Evolutionary conservation across 345 rosid genomes (phyloP).

Genomic region (Ceriops tagal): DNA sequence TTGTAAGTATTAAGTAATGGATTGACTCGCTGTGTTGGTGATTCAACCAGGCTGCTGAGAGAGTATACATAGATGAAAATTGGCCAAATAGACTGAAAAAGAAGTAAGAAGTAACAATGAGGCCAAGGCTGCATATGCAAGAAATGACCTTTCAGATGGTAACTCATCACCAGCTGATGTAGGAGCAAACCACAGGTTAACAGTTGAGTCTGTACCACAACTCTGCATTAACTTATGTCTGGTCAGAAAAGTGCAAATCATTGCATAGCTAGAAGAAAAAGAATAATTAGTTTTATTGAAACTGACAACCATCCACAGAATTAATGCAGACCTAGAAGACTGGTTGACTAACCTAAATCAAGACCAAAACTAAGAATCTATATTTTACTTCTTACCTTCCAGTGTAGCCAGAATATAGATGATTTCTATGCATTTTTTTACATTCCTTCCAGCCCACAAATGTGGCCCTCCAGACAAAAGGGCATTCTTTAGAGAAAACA

Average conservation of each 20-base stretch:
- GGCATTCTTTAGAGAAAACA: not conserved
- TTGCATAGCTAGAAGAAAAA: constrained; percentile 7
- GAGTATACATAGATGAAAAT: not conserved
- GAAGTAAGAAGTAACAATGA: not conserved
- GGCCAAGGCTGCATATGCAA: not conserved
- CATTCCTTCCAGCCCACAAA: not conserved
- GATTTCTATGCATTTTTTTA: too few species aligned
- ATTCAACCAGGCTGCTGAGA: constrained; percentile 18
- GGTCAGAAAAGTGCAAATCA: constrained; percentile 5
- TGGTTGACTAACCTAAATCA: not conserved
- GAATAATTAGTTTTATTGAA: not conserved
- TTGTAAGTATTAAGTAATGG: constrained; percentile 55
- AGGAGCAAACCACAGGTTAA: constrained; percentile 78
- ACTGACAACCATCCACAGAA: not conserved
- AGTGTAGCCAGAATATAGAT: too few species aligned
- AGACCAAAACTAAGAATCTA: not conserved
- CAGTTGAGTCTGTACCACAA: constrained; percentile 86
- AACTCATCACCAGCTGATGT: constrained; percentile 40
- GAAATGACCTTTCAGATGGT: constrained; percentile 49
- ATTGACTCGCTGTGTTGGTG: constrained; percentile 9
- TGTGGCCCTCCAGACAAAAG: not conserved
- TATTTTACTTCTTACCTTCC: not conserved
- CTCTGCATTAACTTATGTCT: constrained; percentile 48
- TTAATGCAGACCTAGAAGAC: not conserved
- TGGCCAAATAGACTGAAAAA: not conserved